phyloP scores from a whole-genome alignment of 1,139 yeast species.

The Zygosaccharomyces sapae region DNA sequence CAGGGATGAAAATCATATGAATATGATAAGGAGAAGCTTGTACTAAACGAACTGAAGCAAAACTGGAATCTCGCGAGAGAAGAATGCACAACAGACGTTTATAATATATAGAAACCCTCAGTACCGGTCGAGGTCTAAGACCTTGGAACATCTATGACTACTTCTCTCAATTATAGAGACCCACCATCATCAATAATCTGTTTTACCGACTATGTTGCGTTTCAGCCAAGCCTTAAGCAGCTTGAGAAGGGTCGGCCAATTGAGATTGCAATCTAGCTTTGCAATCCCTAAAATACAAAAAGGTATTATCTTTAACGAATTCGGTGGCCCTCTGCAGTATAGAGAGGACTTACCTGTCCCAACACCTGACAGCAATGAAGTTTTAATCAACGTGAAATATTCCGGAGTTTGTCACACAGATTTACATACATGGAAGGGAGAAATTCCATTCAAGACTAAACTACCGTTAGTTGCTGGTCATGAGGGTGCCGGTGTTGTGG shows the following conservation, averaged over 20 bases:
- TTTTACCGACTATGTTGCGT: not conserved
- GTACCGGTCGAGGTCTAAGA: no score
- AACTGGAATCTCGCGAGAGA: not conserved
- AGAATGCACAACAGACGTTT: not conserved
- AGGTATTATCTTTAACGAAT: slow-evolving; percentile 48
- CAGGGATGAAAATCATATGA: no score
- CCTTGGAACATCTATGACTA: no score
- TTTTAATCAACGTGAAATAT: slow-evolving; percentile 57
- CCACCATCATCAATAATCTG: not conserved
- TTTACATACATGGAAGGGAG: slow-evolving; percentile 69
- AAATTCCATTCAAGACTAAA: slow-evolving; percentile 59
- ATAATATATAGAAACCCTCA: not conserved
- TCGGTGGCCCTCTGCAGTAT: slow-evolving; percentile 49
- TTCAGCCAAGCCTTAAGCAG: slow-evolving; percentile 1
- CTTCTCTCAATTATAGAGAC: not conserved
- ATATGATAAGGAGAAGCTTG: not conserved
- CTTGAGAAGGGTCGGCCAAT: slow-evolving; percentile 17
- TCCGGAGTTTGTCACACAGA: slow-evolving; percentile 72
- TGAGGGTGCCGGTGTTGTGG: slow-evolving; percentile 81
- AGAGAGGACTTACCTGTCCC: slow-evolving; percentile 56
- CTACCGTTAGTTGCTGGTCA: slow-evolving; percentile 72
- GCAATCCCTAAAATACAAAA: slow-evolving; percentile 53
- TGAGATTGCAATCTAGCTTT: slow-evolving; percentile 45
- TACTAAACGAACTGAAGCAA: not conserved
- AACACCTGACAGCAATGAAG: slow-evolving; percentile 55